Evolutionary conservation across 805 yeast species (phyloP).

Genomic region (Pichia nakasei): DNA sequence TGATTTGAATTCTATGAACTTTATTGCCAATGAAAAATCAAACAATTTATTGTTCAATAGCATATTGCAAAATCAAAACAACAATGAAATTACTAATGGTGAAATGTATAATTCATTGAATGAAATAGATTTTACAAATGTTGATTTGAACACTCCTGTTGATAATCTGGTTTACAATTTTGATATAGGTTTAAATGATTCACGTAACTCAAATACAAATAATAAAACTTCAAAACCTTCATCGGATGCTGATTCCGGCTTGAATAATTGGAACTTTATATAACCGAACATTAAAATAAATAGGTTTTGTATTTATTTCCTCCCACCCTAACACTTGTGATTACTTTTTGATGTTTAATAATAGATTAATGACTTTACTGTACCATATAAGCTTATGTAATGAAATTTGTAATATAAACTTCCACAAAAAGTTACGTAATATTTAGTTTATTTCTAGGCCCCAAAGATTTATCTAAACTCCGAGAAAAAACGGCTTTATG

Average conservation of each 20-base stretch:
- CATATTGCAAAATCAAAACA: not conserved
- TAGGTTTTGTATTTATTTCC: too few species aligned
- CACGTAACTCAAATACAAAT: not conserved
- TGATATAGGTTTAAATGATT: not conserved
- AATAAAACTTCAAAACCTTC: not conserved
- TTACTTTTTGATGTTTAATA: too few species aligned
- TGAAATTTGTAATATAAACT: too few species aligned
- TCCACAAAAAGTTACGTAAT: too few species aligned
- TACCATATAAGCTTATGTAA: too few species aligned
- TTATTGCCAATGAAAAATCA: not conserved
- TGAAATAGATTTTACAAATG: conserved; percentile 33
- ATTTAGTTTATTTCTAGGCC: too few species aligned
- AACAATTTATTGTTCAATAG: not conserved
- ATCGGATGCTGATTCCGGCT: not conserved
- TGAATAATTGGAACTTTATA: not conserved
- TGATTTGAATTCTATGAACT: not conserved
- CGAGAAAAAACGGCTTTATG: not conserved
- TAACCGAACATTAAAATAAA: too few species aligned
- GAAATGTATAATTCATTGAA: conserved; percentile 25
- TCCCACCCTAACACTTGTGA: too few species aligned
- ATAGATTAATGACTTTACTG: too few species aligned
- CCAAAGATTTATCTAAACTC: not conserved
- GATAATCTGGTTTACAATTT: conserved; percentile 17
- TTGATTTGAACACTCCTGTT: conserved; percentile 22
- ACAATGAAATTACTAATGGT: not conserved